A percentile compares a stretch with the other conserved stretches of the same genome.
Evolutionary conservation across 306 rosid genomes (phyloP).

Genomic region (Pterocarpus santalinus): DNA sequence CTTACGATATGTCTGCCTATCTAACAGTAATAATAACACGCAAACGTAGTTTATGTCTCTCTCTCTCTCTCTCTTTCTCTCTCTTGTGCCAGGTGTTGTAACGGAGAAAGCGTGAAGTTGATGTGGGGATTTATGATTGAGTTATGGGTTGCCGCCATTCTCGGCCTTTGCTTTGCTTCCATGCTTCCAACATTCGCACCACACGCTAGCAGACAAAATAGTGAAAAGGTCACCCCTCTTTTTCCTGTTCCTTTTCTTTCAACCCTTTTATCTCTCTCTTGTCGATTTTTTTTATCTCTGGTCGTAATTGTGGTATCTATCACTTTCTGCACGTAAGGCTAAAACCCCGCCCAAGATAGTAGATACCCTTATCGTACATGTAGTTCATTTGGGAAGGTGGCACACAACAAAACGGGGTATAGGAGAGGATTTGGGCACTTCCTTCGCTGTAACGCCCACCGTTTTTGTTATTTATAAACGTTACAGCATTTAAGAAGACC

Average conservation of each 20-base stretch:
- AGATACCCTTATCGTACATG: constrained; percentile 43
- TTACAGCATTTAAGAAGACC: no score
- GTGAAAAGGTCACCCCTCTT: constrained; percentile 35
- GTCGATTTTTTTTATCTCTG: constrained; percentile 33
- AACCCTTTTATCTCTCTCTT: constrained; percentile 13
- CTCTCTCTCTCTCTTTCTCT: constrained; percentile 1
- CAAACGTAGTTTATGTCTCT: neutral
- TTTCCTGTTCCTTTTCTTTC: constrained; percentile 32
- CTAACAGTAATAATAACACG: constrained; percentile 21
- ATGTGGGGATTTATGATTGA: constrained; percentile 54
- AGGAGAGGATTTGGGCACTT: neutral
- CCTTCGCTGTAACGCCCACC: constrained; percentile 28
- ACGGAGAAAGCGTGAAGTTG: constrained; percentile 44
- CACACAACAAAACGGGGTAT: neutral
- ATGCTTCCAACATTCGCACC: constrained; percentile 95
- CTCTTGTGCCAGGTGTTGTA: constrained; percentile 43
- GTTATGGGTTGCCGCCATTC: constrained; percentile 83
- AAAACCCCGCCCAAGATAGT: constrained; percentile 27
- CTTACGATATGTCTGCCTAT: constrained; percentile 8
- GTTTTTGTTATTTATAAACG: constrained; percentile 10
- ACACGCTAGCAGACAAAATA: constrained; percentile 63
- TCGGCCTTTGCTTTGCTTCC: constrained; percentile 82
- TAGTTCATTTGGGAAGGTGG: constrained; percentile 11
- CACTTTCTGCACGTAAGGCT: constrained; percentile 56
- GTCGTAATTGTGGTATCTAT: constrained; percentile 59